Evolutionary conservation across 2,329 filamentous ascomycete genomes (phyloP).

Genomic region (Colletotrichum orbiculare): DNA sequence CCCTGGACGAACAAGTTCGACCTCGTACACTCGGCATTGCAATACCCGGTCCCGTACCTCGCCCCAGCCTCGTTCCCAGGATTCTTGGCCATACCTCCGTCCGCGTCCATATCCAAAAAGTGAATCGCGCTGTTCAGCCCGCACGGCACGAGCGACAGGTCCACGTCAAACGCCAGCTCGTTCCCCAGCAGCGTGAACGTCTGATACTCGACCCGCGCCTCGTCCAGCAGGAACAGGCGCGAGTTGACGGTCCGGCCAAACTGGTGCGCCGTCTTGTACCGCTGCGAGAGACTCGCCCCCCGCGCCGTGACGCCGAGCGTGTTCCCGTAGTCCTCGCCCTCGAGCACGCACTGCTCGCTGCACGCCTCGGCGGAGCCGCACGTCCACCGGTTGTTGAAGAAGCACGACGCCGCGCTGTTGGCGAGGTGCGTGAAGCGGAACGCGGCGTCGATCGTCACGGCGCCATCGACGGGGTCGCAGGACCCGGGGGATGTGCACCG

Average conservation of each 20-base stretch:
- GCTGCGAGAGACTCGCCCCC: constrained; percentile 59
- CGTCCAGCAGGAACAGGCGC: constrained; percentile 69
- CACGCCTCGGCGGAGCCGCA: constrained; percentile 50
- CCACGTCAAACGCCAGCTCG: constrained; percentile 75
- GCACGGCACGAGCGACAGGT: constrained; percentile 71
- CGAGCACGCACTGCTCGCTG: constrained; percentile 56
- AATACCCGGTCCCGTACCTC: constrained; percentile 67
- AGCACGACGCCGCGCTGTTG: constrained; percentile 57
- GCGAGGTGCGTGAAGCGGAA: constrained; percentile 36
- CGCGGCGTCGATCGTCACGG: constrained; percentile 26
- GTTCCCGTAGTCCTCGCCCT: constrained; percentile 56
- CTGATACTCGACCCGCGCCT: constrained; percentile 63
- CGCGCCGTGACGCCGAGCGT: constrained; percentile 59
- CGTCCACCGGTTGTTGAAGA: constrained; percentile 54
- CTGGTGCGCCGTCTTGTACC: constrained; percentile 60
- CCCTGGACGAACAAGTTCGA: constrained; percentile 61
- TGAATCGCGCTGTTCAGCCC: constrained; percentile 75
- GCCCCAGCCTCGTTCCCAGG: constrained; percentile 57
- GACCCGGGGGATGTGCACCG: constrained; percentile 4
- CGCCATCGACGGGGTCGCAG: constrained; percentile 16
- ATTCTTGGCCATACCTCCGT: constrained; percentile 59
- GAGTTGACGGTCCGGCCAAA: constrained; percentile 54
- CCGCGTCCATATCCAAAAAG: constrained; percentile 65
- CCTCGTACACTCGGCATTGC: constrained; percentile 57
- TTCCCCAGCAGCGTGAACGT: constrained; percentile 69